These are phyloP conservation scores for Diaporthe aspalathi DNA, from an alignment of 2,329 filamentous ascomycete species.

Conservation along the genomic window DNA sequence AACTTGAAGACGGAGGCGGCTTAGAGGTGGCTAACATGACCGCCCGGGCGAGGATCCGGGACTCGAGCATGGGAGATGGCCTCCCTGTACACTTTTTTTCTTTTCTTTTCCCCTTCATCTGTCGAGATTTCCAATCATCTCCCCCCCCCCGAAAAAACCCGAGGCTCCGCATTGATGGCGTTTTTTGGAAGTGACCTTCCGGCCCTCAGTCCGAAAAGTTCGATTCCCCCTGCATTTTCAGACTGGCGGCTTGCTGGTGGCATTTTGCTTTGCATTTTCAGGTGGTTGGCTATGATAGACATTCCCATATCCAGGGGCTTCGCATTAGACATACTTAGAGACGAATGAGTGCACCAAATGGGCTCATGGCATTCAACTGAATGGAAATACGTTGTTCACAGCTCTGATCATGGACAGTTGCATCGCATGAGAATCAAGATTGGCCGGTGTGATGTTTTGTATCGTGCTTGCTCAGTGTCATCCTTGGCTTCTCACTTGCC, in stretches of 20 bases:
- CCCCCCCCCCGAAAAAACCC: constrained; percentile 35
- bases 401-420: not conserved
- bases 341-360: constrained; percentile 38
- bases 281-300: constrained; percentile 50
- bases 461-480: not conserved
- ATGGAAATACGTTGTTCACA: constrained; percentile 39
- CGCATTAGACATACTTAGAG: constrained; percentile 49
- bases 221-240: constrained; percentile 52
- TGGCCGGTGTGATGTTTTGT: not conserved
- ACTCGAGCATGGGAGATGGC: not conserved
- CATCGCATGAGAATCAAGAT: not conserved
- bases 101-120: constrained; percentile 42
- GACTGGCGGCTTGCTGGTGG: constrained; percentile 50
- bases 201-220: constrained; percentile 44
- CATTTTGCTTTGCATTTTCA: constrained; percentile 51
- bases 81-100: constrained; percentile 37
- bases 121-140: constrained; percentile 38
- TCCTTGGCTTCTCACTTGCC: not conserved
- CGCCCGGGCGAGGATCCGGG: constrained; percentile 38
- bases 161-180: constrained; percentile 40
- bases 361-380: constrained; percentile 32
- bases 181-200: constrained; percentile 42
- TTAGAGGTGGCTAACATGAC: constrained; percentile 30
- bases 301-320: constrained; percentile 41
- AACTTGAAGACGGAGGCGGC: constrained; percentile 27